phyloP scores from a whole-genome alignment of 495 filamentous ascomycete species.

The Trichoderma reesei region DNA sequence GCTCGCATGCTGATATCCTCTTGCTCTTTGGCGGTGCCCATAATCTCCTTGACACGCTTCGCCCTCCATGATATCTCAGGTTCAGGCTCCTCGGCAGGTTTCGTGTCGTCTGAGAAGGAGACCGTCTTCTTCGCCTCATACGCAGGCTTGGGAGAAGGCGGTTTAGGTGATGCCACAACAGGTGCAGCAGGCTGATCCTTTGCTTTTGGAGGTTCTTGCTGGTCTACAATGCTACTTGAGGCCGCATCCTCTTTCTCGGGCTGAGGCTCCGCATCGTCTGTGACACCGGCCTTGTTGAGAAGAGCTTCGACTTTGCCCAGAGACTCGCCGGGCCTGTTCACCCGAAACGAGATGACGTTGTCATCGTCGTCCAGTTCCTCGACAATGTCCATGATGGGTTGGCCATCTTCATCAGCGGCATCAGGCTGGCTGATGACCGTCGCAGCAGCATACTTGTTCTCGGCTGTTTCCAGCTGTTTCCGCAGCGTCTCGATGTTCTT shows the following conservation, averaged over 20 bases:
- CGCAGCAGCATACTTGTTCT: conserved; percentile 54
- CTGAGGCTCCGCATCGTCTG: conserved; percentile 31
- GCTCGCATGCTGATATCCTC: conserved; percentile 30
- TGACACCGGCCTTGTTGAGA: conserved; percentile 58
- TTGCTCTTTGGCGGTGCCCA: conserved; percentile 35
- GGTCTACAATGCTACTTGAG: not conserved
- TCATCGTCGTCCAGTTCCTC: conserved; percentile 91
- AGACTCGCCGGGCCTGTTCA: conserved; percentile 50
- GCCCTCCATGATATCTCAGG: conserved; percentile 26
- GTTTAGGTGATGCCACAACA: not conserved
- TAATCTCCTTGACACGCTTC: conserved; percentile 38
- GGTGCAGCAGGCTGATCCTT: conserved; percentile 10
- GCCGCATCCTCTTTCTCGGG: not conserved
- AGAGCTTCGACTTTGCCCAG: conserved; percentile 55
- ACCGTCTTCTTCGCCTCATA: conserved; percentile 27
- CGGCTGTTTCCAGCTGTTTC: conserved; percentile 56
- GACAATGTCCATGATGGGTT: conserved; percentile 75
- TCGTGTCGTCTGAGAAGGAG: conserved; percentile 47
- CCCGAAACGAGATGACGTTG: conserved; percentile 60
- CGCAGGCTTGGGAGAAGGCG: conserved; percentile 5
- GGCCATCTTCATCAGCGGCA: conserved; percentile 49
- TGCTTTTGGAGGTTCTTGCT: conserved; percentile 14
- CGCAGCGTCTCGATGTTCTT: conserved; percentile 62
- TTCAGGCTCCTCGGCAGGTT: conserved; percentile 29
- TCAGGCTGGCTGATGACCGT: conserved; percentile 35